phyloP scores from a whole-genome alignment of 768 basidiomycete genomes.

The Dentipellis sp. region DNA sequence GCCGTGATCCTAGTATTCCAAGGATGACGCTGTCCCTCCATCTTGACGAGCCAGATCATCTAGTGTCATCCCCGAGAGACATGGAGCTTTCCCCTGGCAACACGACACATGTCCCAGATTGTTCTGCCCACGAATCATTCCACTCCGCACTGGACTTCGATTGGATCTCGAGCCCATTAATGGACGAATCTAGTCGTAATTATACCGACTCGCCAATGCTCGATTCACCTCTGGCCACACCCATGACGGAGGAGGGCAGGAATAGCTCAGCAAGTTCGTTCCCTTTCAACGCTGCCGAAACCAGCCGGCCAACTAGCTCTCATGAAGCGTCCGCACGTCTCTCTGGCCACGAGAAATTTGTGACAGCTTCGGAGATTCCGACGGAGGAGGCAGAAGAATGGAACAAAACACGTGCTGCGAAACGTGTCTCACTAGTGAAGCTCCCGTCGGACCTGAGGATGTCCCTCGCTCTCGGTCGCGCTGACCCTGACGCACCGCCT shows the following conservation, averaged over 20 bases:
- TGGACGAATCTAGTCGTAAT: conserved; percentile 2
- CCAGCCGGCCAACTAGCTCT: background rate
- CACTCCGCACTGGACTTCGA: conserved; percentile 56
- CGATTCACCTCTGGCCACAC: background rate
- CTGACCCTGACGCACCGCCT: background rate
- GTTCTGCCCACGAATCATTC: conserved; percentile 48
- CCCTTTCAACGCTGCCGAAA: background rate
- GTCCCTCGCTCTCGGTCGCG: conserved; percentile 16
- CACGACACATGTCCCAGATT: conserved; percentile 25
- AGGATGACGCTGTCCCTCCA: conserved; percentile 1
- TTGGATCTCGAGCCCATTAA: conserved; percentile 13
- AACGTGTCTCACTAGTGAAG: conserved; percentile 75
- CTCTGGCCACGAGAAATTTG: conserved; percentile 34
- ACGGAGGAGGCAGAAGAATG: conserved; percentile 82
- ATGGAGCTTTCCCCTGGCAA: conserved; percentile 3
- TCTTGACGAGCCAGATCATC: conserved; percentile 12
- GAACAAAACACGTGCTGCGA: conserved; percentile 77
- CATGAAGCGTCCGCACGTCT: background rate
- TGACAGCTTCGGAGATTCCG: conserved; percentile 34
- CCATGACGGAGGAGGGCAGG: background rate
- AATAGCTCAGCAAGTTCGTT: background rate
- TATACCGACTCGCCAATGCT: background rate
- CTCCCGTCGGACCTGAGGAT: conserved; percentile 49
- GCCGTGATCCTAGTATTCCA: conserved; percentile 20
- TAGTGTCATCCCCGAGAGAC: conserved; percentile 9